Evolutionary conservation across 148 eudicot species (phyloP).

Genomic region (Beta vulgaris): DNA sequence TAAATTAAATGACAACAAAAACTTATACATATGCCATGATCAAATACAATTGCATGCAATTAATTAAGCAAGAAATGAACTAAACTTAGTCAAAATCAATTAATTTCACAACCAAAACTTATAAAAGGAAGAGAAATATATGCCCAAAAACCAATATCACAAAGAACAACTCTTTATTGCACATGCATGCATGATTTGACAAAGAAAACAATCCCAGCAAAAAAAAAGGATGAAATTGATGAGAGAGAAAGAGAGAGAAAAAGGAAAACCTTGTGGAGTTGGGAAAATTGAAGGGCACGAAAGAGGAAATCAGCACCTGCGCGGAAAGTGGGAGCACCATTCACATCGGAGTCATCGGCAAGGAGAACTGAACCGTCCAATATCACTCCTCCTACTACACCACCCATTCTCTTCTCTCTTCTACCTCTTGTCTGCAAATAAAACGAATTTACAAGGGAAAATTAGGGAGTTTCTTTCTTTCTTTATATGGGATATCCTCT

Average conservation of each 20-base stretch:
- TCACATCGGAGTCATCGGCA: slow-evolving; percentile 14
- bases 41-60: slow-evolving; percentile 18
- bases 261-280: slow-evolving; percentile 45
- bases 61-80: not conserved
- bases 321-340: slow-evolving; percentile 28
- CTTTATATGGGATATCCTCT: too few relatives aligned
- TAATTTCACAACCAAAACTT: not conserved
- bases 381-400: slow-evolving; percentile 51
- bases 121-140: not conserved
- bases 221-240: not conserved
- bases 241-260: not conserved
- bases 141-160: not conserved
- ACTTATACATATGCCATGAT: not conserved
- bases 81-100: not conserved
- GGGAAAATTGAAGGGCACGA: slow-evolving; percentile 59
- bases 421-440: too few relatives aligned
- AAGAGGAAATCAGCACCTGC: slow-evolving; percentile 53
- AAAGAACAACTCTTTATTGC: not conserved
- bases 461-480: too few relatives aligned
- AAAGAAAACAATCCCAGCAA: not conserved
- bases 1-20: not conserved
- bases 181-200: not conserved
- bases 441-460: too few relatives aligned
- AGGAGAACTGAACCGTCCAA: slow-evolving; percentile 47
- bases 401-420: slow-evolving; percentile 28